Evolutionary conservation across 805 yeast genomes (phyloP), one percentile per base, ranked within the genome.

Genomic region (Kodamaea hsintzibuensis): DNA sequence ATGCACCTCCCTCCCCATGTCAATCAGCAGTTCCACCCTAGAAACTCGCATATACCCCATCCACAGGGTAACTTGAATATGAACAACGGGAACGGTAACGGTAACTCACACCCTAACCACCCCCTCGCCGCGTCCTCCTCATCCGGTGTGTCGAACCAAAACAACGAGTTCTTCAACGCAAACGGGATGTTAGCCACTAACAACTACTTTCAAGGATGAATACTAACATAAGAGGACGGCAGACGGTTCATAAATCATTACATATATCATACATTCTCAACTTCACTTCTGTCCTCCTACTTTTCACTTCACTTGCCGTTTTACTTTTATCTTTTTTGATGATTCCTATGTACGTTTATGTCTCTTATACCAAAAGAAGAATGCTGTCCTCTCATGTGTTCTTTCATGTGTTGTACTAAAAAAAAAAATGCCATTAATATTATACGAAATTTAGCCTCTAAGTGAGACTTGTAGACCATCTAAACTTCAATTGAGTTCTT

Each of bases 331-430:
- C 47, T 30, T 44, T n/a, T 44, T 44, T 44, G 47, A 42, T 50
- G 43, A 49, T 49, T 18, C 22, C 19, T 49, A 50, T 50, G 52
- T 50, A 50, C 52, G 48, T 42, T 43, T 50, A 50, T 50, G 52
- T 50, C 51, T n/a, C 40, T 40, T 37, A 50, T 43, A 50, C 27
- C 25, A 40, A 39, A 50, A 50, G 38, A 48, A 48, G 40, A 48
- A 30, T 30, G 44, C 44, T 13, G 44, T 40, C 44, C 44, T 40
- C 44, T 39, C 42, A 22, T 22, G 25, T 22, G 35, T 40, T 14
- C 44, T 47, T 47, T 25, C 9, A 40, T 48, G 51, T 48, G 51
- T 48, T 48, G 42, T 48, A 48, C 42, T 48, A 47, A 47, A 47
- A 37, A 43, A 25, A 27, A 43, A 22, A 25, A 43, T 13, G 14